Conservation (phyloP, 805 yeast species). For the Priceomyces carsonii region DNA sequence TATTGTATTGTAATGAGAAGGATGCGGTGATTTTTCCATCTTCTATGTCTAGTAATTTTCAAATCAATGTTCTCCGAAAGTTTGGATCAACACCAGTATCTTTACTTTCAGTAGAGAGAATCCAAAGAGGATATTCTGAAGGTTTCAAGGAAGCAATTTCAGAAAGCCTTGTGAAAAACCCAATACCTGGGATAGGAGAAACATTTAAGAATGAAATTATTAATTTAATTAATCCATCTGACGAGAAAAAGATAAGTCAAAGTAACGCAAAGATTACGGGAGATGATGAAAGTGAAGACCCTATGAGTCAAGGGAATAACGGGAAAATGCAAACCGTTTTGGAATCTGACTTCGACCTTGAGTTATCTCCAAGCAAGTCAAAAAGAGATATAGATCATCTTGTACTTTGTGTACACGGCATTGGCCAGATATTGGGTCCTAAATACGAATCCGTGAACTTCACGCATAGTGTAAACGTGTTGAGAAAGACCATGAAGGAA, state of each 20-base stretch:
- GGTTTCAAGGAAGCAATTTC: constrained; percentile 31
- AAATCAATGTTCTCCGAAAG: constrained; percentile 35
- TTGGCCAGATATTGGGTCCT: constrained; percentile 85
- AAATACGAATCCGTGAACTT: constrained; percentile 81
- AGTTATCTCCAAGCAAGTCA: constrained; percentile 18
- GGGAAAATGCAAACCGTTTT: constrained; percentile 44
- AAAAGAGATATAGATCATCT: constrained; percentile 55
- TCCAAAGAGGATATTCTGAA: constrained; percentile 51
- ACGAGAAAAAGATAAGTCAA: constrained; percentile 20
- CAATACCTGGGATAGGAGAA: constrained; percentile 35
- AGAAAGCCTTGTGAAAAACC: constrained; percentile 30
- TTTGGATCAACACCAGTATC: constrained; percentile 34
- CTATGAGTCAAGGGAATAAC: constrained; percentile 13
- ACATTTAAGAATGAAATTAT: constrained; percentile 30
- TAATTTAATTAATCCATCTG: constrained; percentile 19
- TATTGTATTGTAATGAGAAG: constrained; percentile 40
- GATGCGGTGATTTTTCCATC: constrained; percentile 51
- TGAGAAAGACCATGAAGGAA: constrained; percentile 58
- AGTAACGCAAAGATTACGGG: constrained; percentile 8
- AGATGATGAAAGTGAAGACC: constrained; percentile 16
- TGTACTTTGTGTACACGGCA: constrained; percentile 90
- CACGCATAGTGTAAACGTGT: constrained; percentile 74
- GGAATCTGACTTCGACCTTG: constrained; percentile 50
- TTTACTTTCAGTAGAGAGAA: constrained; percentile 48
- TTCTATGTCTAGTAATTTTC: constrained; percentile 39